Evolutionary conservation across 2,329 filamentous ascomycete genomes (phyloP).

Genomic region (Fusarium devonianum): DNA sequence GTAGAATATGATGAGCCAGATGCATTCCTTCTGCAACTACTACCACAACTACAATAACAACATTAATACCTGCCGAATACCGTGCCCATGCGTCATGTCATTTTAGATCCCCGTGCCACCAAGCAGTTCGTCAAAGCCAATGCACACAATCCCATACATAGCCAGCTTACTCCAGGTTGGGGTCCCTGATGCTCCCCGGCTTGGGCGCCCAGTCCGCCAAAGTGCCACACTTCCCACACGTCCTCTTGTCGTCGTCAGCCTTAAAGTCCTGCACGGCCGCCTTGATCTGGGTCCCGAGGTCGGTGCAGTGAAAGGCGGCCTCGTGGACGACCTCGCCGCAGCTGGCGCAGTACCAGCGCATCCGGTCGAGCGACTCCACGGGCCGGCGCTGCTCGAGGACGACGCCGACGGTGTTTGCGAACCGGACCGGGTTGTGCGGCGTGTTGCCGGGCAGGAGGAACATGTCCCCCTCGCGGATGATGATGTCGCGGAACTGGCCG

Average conservation of each 20-base stretch:
- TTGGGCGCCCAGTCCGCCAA: conserved; percentile 75
- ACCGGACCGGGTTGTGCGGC: conserved; percentile 95
- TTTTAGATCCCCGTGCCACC: conserved; percentile 3
- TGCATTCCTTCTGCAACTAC: background rate
- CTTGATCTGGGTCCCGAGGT: conserved; percentile 95
- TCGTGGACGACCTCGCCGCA: conserved; percentile 83
- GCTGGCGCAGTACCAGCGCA: conserved; percentile 87
- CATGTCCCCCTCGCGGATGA: conserved; percentile 92
- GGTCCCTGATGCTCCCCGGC: conserved; percentile 65
- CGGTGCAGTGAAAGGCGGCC: conserved; percentile 84
- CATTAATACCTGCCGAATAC: no score
- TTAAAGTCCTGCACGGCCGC: conserved; percentile 85
- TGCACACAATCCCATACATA: background rate
- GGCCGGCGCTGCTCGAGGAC: conserved; percentile 89
- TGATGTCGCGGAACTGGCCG: conserved; percentile 77
- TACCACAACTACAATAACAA: conserved; percentile 4
- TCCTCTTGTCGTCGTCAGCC: conserved; percentile 70
- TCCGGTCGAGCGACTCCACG: conserved; percentile 71
- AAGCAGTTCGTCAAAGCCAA: background rate
- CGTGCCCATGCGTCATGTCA: conserved; percentile 3
- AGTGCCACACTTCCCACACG: conserved; percentile 77
- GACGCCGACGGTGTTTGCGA: conserved; percentile 91
- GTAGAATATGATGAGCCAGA: conserved; percentile 19
- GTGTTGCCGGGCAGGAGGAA: conserved; percentile 92
- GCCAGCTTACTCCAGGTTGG: conserved; percentile 54